Conservation (phyloP, 208 protist genomes). For the Acanthamoeba triangularis region DNA sequence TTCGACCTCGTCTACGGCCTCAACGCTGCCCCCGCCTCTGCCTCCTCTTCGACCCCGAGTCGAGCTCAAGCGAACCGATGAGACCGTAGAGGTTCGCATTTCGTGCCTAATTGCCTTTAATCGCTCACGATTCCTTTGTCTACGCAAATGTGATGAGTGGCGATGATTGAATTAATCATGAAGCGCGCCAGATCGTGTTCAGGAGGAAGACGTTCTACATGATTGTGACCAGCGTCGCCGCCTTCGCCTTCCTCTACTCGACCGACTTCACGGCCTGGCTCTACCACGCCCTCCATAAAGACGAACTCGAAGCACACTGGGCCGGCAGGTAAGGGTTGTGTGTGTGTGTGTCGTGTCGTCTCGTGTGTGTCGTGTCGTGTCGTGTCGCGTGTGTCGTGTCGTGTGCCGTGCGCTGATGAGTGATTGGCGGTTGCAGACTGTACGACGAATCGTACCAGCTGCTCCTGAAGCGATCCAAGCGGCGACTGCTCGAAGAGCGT, state of each 20-base stretch:
- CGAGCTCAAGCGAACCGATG: not conserved
- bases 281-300: not conserved
- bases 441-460: slow-evolving; percentile 39
- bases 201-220: slow-evolving; percentile 11
- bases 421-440: not conserved
- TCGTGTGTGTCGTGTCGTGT: no score
- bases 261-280: slow-evolving; percentile 25
- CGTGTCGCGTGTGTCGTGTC: not conserved
- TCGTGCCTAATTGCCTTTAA: no score
- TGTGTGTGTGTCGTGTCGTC: no score
- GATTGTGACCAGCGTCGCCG: not conserved
- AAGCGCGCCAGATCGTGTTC: slow-evolving; percentile 3
- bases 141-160: no score
- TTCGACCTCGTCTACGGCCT: not conserved
- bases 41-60: not conserved
- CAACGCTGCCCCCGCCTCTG: not conserved
- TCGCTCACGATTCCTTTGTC: no score
- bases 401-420: not conserved
- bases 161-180: not conserved
- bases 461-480: slow-evolving; percentile 32
- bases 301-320: slow-evolving; percentile 36
- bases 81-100: not conserved
- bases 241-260: slow-evolving; percentile 13
- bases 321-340: not conserved
- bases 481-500: not conserved